Base-by-base conservation (phyloP, 176 grass and related monocot species). In the Aegilops sharonensis region DNA sequence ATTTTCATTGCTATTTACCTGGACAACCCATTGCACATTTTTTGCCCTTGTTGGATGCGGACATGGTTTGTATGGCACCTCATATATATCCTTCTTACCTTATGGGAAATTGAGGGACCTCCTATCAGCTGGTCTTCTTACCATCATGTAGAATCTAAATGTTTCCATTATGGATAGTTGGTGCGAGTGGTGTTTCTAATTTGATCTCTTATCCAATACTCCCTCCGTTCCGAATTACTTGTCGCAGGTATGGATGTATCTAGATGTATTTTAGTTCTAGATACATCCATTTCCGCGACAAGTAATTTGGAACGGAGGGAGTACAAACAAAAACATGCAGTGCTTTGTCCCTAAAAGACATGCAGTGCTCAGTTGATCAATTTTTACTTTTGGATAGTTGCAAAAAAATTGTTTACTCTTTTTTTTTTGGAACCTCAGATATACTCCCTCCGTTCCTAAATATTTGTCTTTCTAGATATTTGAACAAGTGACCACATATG, bases 1-100 rank as follows among this genome's bases (percentile, higher is more conserved):
- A 73, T 85, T 77, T 80, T 35, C 11, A 9, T 36, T 89, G 57
- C 70, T 81, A 45, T 62, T 81, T 37, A 20, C 24, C 31, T 23
- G 64, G 30, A 15, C 11, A 66, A 76, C 18, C 32, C 10, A 27
- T 64, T 84, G 18, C 27, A 32, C 17, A 42, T 63, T 75, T 74
- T 69, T 74, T 43, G 32, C 31, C n/a, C 4, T 57, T 71, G 47
- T 70, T 69, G 79, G 27, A 70, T 83, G 54, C 6, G 43, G 15
- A 74, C 81, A 43, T 75, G 52, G 52, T 74, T 84, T 74, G 11
- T 20, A 11, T 23, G 23, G 45, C 18, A 59, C 34, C 50, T 72
- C 3, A 9, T 27, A 30, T 35, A 52, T 54, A 5, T 47, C 18
- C 25, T 31, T 81, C 8, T 48, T 72, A 72, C 47, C 48, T 59